These are phyloP conservation scores for Neurospora sp. DNA, from an alignment of 495 filamentous ascomycete genomes.

Conservation along the genomic window DNA sequence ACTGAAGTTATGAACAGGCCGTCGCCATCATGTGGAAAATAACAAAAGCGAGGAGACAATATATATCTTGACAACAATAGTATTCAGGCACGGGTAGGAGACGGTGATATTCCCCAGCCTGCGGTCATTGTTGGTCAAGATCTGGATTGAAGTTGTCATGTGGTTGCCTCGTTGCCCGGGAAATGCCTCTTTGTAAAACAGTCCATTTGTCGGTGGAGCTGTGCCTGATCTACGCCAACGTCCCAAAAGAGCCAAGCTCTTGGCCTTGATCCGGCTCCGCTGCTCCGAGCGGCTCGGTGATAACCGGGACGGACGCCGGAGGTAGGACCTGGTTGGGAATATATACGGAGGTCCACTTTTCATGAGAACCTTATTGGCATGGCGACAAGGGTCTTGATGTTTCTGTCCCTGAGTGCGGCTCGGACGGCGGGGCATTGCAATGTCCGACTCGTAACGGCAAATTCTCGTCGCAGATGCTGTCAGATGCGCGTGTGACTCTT, in stretches of 20 bases:
- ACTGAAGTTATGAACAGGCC: neutral
- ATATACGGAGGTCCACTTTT: neutral
- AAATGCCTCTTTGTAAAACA: neutral
- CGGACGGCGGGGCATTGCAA: constrained; percentile 6
- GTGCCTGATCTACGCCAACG: neutral
- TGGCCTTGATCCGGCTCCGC: neutral
- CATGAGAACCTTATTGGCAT: neutral
- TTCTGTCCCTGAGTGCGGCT: neutral
- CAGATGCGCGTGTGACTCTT: constrained; percentile 8
- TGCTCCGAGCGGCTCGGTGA: constrained; percentile 4
- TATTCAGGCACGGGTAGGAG: neutral
- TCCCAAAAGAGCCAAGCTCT: neutral
- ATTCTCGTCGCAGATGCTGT: constrained; percentile 11
- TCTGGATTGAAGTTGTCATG: neutral
- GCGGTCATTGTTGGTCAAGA: neutral
- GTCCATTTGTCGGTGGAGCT: neutral
- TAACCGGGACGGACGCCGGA: neutral
- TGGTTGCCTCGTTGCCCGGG: neutral
- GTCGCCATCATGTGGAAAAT: neutral
- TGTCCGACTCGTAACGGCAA: constrained; percentile 11
- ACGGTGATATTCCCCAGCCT: neutral
- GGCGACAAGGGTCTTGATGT: neutral
- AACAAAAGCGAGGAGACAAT: neutral
- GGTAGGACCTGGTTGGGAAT: neutral
- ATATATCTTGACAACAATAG: neutral